A percentile compares a stretch with the other conserved stretches of the same genome.
phyloP scores from a whole-genome alignment of 306 rosid genomes.

The Lablab purpureus region DNA sequence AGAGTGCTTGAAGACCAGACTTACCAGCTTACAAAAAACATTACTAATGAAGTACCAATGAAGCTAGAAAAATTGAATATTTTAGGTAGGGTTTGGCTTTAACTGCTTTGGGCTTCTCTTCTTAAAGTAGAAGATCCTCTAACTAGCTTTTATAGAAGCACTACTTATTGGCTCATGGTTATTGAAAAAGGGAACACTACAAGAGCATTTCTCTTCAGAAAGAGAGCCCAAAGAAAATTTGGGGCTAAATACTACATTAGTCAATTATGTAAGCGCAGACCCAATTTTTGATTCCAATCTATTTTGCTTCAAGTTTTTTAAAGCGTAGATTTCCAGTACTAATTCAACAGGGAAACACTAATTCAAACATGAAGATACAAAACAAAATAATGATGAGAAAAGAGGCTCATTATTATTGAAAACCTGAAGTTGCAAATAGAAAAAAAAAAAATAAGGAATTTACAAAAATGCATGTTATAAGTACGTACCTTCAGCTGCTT shows the following conservation, averaged over 20 bases:
- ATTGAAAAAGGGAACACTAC: not conserved
- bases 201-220: not conserved
- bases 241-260: not conserved
- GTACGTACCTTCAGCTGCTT: constrained; percentile 83
- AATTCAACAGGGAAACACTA: not conserved
- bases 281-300: not conserved
- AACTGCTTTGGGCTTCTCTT: not conserved
- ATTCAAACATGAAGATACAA: not conserved
- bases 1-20: not conserved
- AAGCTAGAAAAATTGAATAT: not conserved
- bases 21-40: not conserved
- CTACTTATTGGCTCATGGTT: not conserved
- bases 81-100: not conserved
- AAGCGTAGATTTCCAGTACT: not conserved
- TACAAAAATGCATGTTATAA: not conserved
- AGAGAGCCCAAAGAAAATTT: not conserved
- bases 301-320: not conserved
- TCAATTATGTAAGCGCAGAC: not conserved
- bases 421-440: not conserved
- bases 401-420: not conserved
- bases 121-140: not conserved
- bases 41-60: not conserved
- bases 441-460: constrained; percentile 1
- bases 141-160: not conserved
- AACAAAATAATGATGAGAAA: not conserved